phyloP scores from a whole-genome alignment of 768 basidiomycete species.

The Lactarius akahatsu region DNA sequence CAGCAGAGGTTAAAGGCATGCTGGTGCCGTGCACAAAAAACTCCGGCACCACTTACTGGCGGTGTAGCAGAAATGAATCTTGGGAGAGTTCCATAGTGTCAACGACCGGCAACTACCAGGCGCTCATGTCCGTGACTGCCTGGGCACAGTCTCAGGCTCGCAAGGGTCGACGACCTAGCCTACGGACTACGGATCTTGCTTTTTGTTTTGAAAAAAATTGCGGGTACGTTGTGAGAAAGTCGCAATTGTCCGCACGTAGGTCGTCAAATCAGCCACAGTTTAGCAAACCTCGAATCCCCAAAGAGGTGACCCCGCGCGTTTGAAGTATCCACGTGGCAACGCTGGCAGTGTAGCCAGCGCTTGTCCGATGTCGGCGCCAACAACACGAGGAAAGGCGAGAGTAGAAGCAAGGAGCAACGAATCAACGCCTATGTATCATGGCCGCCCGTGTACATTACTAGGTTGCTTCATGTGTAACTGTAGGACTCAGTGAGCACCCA shows the following conservation, averaged over 20 bases:
- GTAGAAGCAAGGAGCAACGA: neutral
- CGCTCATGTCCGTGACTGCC: slow-evolving; percentile 5
- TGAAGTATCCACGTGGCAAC: slow-evolving; percentile 1
- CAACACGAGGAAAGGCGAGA: neutral
- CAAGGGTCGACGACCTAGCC: neutral
- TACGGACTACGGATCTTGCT: neutral
- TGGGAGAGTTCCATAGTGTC: neutral
- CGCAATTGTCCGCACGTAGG: neutral
- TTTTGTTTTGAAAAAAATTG: neutral
- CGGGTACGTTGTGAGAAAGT: neutral
- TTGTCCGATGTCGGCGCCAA: neutral
- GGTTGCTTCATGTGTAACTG: neutral
- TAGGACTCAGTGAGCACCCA: neutral
- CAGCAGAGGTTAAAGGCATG: slow-evolving; percentile 14
- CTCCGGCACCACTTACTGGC: neutral
- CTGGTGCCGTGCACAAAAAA: neutral
- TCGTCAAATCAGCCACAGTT: neutral
- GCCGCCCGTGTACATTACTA: neutral
- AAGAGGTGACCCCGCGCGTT: neutral
- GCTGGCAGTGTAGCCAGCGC: neutral
- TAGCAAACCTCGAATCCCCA: neutral
- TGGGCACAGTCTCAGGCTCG: neutral
- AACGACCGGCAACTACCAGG: slow-evolving; percentile 11
- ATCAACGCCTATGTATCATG: slow-evolving; percentile 1
- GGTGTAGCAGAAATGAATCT: slow-evolving; percentile 2